Conservation (phyloP, 495 filamentous ascomycete genomes). For the Cryomyces minteri region DNA sequence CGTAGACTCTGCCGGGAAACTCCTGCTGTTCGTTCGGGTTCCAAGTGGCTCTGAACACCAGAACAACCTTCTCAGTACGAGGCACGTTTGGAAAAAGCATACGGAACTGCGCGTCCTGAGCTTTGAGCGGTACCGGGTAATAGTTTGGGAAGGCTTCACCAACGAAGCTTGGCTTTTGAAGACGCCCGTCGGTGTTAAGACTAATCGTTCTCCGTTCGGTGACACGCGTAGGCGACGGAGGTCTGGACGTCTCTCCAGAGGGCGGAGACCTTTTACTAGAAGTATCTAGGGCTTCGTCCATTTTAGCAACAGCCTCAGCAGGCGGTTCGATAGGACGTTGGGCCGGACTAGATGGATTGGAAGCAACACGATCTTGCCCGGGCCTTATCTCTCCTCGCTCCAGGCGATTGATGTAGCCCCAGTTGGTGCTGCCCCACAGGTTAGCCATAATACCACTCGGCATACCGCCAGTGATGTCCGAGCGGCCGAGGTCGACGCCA, state of each 20-base stretch:
- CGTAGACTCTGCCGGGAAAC: slow-evolving; percentile 73
- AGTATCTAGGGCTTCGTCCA: background rate
- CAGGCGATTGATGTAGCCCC: slow-evolving; percentile 55
- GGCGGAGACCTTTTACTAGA: background rate
- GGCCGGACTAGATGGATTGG: background rate
- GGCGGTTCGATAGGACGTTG: background rate
- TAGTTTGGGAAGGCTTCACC: slow-evolving; percentile 51
- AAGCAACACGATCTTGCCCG: background rate
- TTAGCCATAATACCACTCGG: slow-evolving; percentile 79
- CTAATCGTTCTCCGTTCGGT: slow-evolving; percentile 66
- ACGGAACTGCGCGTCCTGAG: slow-evolving; percentile 85
- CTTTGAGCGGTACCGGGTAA: slow-evolving; percentile 67
- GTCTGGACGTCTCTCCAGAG: background rate
- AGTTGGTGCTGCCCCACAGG: slow-evolving; percentile 75
- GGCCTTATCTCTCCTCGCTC: slow-evolving; percentile 26
- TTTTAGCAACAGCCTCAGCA: background rate
- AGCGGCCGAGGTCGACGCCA: slow-evolving; percentile 37
- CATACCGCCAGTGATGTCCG: slow-evolving; percentile 47
- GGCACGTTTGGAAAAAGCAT: slow-evolving; percentile 72
- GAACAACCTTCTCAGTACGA: slow-evolving; percentile 53
- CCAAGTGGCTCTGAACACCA: slow-evolving; percentile 63
- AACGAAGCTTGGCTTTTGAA: background rate
- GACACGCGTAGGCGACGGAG: background rate
- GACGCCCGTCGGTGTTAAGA: slow-evolving; percentile 29
- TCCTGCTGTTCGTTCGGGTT: slow-evolving; percentile 61